phyloP scores from a whole-genome alignment of 768 basidiomycete species.

The Piloderma croceum region DNA sequence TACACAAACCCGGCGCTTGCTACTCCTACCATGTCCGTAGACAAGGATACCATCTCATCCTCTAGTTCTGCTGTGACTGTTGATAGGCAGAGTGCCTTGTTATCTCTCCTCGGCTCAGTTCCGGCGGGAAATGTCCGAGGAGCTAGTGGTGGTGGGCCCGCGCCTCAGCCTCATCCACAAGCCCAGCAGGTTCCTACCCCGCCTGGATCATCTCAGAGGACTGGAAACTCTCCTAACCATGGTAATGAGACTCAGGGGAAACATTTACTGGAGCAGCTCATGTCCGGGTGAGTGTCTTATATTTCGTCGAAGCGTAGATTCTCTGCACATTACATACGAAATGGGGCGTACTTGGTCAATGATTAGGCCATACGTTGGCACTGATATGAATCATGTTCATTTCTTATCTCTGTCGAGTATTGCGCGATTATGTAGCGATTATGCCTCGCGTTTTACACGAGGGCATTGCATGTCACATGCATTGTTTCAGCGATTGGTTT shows the following conservation, averaged over 20 bases:
- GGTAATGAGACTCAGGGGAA: conserved; percentile 64
- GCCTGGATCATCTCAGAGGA: conserved; percentile 52
- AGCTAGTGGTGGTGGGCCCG: conserved; percentile 21
- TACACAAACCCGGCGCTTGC: conserved; percentile 40
- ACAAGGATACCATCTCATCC: conserved; percentile 37
- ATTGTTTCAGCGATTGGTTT: conserved; percentile 20
- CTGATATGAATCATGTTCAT: neutral
- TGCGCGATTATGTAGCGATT: neutral
- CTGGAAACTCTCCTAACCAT: conserved; percentile 50
- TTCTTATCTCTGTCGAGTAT: neutral
- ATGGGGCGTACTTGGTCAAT: no score
- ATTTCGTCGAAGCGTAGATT: conserved; percentile 1
- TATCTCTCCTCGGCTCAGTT: conserved; percentile 59
- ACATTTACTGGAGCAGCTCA: conserved; percentile 71
- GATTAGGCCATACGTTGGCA: no score
- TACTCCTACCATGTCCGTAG: conserved; percentile 37
- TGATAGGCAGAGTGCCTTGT: conserved; percentile 71
- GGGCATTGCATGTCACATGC: conserved; percentile 20
- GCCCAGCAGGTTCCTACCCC: conserved; percentile 67
- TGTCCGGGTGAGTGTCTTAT: conserved; percentile 60
- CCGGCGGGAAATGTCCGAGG: conserved; percentile 23
- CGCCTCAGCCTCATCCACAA: conserved; percentile 21
- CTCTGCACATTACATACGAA: neutral
- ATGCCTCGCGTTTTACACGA: conserved; percentile 5
- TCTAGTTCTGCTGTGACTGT: conserved; percentile 39